phyloP scores from a whole-genome alignment of 1,139 yeast genomes.

The Candida mesenterica region DNA sequence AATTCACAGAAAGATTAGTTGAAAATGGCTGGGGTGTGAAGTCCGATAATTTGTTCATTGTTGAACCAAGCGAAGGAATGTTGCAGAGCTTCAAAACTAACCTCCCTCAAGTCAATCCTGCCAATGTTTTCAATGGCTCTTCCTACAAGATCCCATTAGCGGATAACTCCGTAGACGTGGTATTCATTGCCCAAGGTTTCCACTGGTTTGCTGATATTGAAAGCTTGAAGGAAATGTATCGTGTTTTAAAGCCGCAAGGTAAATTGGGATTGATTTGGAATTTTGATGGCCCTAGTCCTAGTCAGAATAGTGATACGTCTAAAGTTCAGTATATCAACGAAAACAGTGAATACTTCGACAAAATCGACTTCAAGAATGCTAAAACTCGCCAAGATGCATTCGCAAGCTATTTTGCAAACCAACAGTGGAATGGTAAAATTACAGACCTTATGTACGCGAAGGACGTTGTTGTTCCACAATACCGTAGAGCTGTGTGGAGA shows the following conservation, averaged over 20 bases:
- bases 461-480: slow-evolving; percentile 55
- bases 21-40: slow-evolving; percentile 36
- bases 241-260: slow-evolving; percentile 52
- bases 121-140: slow-evolving; percentile 35
- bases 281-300: slow-evolving; percentile 39
- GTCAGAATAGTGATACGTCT: slow-evolving; percentile 8
- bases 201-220: slow-evolving; percentile 63
- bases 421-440: slow-evolving; percentile 29
- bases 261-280: slow-evolving; percentile 62
- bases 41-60: slow-evolving; percentile 35
- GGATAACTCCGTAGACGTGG: slow-evolving; percentile 47
- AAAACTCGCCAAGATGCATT: slow-evolving; percentile 10
- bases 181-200: slow-evolving; percentile 64
- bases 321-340: slow-evolving; percentile 12
- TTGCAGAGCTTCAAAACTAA: slow-evolving; percentile 43
- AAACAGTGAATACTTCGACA: slow-evolving; percentile 10
- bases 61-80: slow-evolving; percentile 66
- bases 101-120: slow-evolving; percentile 42
- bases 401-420: slow-evolving; percentile 12
- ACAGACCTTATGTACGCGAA: slow-evolving; percentile 26
- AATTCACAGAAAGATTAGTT: slow-evolving; percentile 52
- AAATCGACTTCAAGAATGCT: slow-evolving; percentile 4
- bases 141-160: slow-evolving; percentile 50
- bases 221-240: slow-evolving; percentile 48
- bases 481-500: slow-evolving; percentile 53